Evolutionary conservation across 495 filamentous ascomycete genomes (phyloP).

Genomic region (Neurospora africana): DNA sequence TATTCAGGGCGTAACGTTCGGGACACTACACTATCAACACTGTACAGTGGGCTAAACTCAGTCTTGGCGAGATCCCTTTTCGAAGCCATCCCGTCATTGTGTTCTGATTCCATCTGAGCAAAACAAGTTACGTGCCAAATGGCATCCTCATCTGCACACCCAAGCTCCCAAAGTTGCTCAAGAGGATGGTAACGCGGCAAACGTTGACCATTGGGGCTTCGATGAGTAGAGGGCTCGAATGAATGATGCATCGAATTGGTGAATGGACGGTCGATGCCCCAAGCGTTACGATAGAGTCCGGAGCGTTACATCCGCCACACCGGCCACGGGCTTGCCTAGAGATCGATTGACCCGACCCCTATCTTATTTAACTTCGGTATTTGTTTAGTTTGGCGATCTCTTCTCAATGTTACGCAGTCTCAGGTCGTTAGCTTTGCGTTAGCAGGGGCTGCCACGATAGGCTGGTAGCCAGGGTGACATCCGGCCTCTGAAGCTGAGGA

Average conservation of each 20-base stretch:
- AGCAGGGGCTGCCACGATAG: background rate
- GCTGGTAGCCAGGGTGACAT: background rate
- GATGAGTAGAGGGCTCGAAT: background rate
- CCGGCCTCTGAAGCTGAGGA: background rate
- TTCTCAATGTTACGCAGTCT: background rate
- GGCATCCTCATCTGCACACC: background rate
- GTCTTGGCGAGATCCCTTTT: background rate
- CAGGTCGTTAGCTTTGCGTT: background rate
- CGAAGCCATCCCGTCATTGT: background rate
- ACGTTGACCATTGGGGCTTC: background rate
- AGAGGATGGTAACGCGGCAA: background rate
- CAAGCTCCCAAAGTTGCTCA: background rate
- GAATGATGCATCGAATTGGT: background rate
- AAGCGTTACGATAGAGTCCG: background rate
- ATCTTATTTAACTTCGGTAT: background rate
- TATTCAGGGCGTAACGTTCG: background rate
- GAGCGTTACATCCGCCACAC: background rate
- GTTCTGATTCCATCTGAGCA: background rate
- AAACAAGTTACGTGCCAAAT: background rate
- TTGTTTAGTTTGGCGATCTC: background rate
- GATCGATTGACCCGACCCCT: background rate
- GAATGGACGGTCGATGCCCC: background rate
- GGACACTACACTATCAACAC: background rate
- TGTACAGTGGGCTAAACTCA: background rate
- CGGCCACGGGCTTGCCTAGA: background rate